Evolutionary conservation across 2,329 filamentous ascomycete species (phyloP).

Genomic region (Fusarium verticillioides): DNA sequence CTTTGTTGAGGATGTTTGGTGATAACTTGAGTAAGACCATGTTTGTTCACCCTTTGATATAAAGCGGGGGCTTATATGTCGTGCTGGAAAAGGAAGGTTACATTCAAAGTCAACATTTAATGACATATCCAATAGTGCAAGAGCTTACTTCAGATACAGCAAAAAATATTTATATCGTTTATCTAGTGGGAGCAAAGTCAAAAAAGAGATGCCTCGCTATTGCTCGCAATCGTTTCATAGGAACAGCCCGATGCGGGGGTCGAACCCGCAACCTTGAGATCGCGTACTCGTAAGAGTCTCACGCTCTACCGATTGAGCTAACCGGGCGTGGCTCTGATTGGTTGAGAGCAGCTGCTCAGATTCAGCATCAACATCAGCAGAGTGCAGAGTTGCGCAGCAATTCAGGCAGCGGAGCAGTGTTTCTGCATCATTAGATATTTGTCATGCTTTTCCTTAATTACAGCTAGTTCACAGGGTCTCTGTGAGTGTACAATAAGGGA

Average conservation of each 20-base stretch:
- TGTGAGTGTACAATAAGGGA: accelerated
- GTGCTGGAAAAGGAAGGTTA: background rate
- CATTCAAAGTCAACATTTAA: accelerated
- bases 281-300: conserved; percentile 66
- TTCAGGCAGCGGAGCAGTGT: accelerated
- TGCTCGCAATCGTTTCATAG: conserved; percentile 60
- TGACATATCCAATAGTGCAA: accelerated
- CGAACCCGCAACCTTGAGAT: conserved; percentile 69
- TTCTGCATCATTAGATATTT: accelerated
- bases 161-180: background rate
- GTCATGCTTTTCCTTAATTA: accelerated
- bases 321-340: conserved; percentile 48
- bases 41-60: background rate
- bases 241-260: conserved; percentile 55
- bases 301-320: conserved; percentile 66
- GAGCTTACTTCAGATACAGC: accelerated
- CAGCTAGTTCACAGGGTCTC: too few relatives aligned
- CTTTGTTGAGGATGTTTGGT: background rate
- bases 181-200: too few relatives aligned
- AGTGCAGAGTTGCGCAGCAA: accelerated
- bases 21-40: accelerated
- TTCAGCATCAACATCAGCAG: accelerated
- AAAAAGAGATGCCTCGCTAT: conserved; percentile 58
- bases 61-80: background rate
- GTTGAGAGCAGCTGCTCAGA: conserved; percentile 18